Conservation (phyloP, 306 rosid species). For the Dalbergia cultrata region DNA sequence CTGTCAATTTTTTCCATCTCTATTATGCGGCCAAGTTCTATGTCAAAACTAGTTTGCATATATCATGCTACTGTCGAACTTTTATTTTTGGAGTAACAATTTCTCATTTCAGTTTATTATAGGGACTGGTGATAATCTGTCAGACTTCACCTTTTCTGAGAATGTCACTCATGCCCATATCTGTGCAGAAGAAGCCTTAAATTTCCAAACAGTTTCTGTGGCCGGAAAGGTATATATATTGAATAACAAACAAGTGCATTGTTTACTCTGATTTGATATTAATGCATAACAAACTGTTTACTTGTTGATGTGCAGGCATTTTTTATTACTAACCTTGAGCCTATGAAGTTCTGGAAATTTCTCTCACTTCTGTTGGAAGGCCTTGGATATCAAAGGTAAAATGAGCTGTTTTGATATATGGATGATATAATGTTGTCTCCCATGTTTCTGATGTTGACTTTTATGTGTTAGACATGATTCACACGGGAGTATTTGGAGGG, state of each 20-base stretch:
- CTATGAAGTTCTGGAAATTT: conserved; percentile 80
- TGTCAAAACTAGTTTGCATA: conserved; percentile 34
- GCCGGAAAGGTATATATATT: conserved; percentile 80
- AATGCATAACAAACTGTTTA: conserved; percentile 40
- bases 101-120: conserved; percentile 85
- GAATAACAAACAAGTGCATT: conserved; percentile 34
- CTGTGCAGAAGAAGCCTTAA: conserved; percentile 87
- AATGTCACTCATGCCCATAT: conserved; percentile 87
- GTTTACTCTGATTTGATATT: conserved; percentile 37
- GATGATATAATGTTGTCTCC: conserved; percentile 28
- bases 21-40: conserved; percentile 35
- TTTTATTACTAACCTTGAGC: conserved; percentile 82
- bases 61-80: conserved; percentile 27
- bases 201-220: conserved; percentile 66
- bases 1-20: conserved; percentile 36
- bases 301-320: conserved; percentile 69
- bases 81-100: conserved; percentile 64
- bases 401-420: conserved; percentile 43
- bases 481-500: conserved; percentile 15
- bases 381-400: conserved; percentile 84
- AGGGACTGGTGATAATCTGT: conserved; percentile 80
- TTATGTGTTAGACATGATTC: conserved; percentile 34
- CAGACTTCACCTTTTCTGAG: conserved; percentile 84
- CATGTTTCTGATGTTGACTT: conserved; percentile 32
- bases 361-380: conserved; percentile 66